Conservation (phyloP, 345 rosid genomes). For the Populus alba region DNA sequence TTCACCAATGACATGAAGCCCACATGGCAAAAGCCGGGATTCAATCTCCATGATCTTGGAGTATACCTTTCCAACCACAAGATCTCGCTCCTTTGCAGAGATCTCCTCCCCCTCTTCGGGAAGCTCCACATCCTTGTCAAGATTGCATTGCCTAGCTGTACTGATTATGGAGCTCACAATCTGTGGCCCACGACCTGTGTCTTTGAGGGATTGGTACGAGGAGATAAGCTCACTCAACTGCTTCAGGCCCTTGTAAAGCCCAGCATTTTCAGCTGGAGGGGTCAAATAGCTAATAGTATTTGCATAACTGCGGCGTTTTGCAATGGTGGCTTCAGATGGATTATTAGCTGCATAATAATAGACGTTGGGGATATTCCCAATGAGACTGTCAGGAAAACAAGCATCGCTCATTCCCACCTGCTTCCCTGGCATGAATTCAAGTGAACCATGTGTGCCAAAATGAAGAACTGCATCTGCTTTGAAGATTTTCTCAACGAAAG, state of each 20-base stretch:
- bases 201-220: constrained; percentile 95
- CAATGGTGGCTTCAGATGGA: constrained; percentile 97
- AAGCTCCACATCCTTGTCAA: constrained; percentile 85
- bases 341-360: constrained; percentile 96
- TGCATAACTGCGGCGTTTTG: constrained; percentile 96
- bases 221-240: constrained; percentile 92
- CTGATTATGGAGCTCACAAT: constrained; percentile 92
- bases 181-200: constrained; percentile 85
- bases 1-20: constrained; percentile 95
- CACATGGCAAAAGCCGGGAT: constrained; percentile 91
- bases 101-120: constrained; percentile 80
- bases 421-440: constrained; percentile 99
- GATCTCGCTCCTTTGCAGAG: constrained; percentile 71
- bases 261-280: constrained; percentile 99
- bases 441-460: constrained; percentile 97
- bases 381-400: constrained; percentile 93
- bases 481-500: constrained; percentile 92
- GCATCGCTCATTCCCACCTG: constrained; percentile 99
- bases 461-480: constrained; percentile 96
- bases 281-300: constrained; percentile 95
- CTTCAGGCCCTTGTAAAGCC: constrained; percentile 97
- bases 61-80: constrained; percentile 91
- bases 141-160: constrained; percentile 95
- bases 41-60: constrained; percentile 99
- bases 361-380: constrained; percentile 93